Evolutionary conservation across 1,284 basidiomycete genomes (phyloP).

Genomic region (Apiotrichum sp.): DNA sequence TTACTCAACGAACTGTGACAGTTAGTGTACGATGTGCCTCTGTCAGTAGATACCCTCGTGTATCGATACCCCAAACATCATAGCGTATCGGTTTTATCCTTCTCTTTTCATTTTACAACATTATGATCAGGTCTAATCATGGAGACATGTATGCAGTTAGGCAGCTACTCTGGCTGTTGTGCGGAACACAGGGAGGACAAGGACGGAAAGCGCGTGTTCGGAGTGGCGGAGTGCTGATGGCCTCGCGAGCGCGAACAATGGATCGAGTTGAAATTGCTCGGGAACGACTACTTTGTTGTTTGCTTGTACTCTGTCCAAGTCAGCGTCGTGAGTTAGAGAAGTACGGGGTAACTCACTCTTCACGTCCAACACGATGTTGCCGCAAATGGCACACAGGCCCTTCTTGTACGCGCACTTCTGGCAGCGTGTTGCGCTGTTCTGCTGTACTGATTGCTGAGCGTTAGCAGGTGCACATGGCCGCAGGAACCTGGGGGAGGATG

Average conservation of each 20-base stretch:
- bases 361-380: constrained; percentile 41
- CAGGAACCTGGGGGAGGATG: no score
- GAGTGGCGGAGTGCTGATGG: no score
- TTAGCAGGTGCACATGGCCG: no score
- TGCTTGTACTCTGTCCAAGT: constrained; percentile 36
- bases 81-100: background rate
- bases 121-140: background rate
- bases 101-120: background rate
- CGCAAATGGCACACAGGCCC: constrained; percentile 47
- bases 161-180: no score
- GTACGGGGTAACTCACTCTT: constrained; percentile 22
- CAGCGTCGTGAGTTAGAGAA: background rate
- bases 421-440: constrained; percentile 45
- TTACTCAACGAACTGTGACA: no score
- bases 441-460: constrained; percentile 31
- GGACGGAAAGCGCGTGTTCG: no score
- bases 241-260: background rate
- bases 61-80: background rate
- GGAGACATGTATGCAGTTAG: background rate
- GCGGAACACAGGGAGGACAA: no score
- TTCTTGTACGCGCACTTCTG: constrained; percentile 49
- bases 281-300: constrained; percentile 24
- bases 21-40: no score
- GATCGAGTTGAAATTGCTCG: no score
- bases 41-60: background rate